These are phyloP conservation scores for Thelonectria discophora DNA, from an alignment of 2,329 filamentous ascomycete genomes.

Conservation along the genomic window DNA sequence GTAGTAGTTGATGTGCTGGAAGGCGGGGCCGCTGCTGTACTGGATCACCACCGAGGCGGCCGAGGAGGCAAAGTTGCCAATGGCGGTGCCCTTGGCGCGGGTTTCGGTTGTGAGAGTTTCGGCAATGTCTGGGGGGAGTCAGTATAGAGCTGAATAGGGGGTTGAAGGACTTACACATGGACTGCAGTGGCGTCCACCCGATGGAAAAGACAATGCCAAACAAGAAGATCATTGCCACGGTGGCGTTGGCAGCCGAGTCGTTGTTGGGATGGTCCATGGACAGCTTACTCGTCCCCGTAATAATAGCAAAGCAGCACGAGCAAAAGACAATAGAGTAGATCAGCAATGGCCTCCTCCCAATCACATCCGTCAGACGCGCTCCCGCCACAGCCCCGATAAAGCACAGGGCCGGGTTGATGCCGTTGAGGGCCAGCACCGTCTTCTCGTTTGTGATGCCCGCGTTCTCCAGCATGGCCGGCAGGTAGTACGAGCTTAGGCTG, in stretches of 20 bases:
- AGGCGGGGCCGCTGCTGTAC: conserved; percentile 55
- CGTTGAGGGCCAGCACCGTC: conserved; percentile 60
- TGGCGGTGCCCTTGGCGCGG: conserved; percentile 55
- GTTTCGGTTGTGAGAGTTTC: conserved; percentile 57
- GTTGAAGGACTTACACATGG: conserved; percentile 46
- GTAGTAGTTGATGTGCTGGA: conserved; percentile 54
- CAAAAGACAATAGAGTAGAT: conserved; percentile 57
- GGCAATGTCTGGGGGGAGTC: conserved; percentile 48
- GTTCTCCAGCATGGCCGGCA: conserved; percentile 60
- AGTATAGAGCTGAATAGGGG: neutral
- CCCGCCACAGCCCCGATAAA: conserved; percentile 61
- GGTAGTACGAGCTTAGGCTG: conserved; percentile 62
- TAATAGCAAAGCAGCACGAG: conserved; percentile 57
- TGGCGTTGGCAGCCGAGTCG: conserved; percentile 51
- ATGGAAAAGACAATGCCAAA: conserved; percentile 61
- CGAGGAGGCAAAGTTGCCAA: conserved; percentile 53
- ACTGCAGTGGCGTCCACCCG: conserved; percentile 59
- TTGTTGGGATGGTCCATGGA: conserved; percentile 49
- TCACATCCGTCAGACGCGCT: conserved; percentile 62
- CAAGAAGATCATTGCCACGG: conserved; percentile 60
- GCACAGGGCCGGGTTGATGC: conserved; percentile 62
- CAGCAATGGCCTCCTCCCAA: conserved; percentile 66
- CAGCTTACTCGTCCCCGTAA: conserved; percentile 58
- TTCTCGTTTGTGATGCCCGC: conserved; percentile 61
- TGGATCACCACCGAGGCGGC: conserved; percentile 52